Base-by-base conservation (phyloP, 345 rosid species). In the Bruguiera parviflora region DNA sequence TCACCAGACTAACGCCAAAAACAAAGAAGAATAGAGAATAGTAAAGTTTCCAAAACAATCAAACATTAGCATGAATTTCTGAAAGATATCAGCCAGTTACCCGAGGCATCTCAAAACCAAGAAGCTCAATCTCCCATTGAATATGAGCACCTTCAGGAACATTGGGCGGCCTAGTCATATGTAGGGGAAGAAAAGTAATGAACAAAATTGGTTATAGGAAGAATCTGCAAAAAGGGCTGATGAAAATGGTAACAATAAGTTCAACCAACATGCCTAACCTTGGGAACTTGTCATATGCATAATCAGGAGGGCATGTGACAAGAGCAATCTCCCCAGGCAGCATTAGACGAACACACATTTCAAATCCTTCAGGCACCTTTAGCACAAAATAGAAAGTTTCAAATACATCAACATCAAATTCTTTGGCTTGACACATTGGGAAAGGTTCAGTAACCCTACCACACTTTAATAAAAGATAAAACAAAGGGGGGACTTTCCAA, bases 301-400 rank as follows among this genome's bases (percentile, higher is more conserved):
- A 92, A 77, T 92, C 98, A 83, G 99, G 98, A 70, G 99, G 96
- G 70, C 97, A 92, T 53, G 92, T 88, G 80, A 90, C 96, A 55
- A 92, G 94, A 66, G 97, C 90, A 62, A 85, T 65, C 82, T 95
- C 99, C 75, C 89, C 99, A 21, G 98, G 96, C 49, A 95, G 80
- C 98, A 95, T 95, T 80, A 95, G 71, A 64, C 99, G 93, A 65
- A 93, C 94, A 79, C 88, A 88, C 97, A 90, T 92, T 82, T 95
- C 99, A 84, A 95, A 86, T 72, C 96, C 98, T 82, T 92, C 98
- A 61, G 99, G 98, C 53, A 92, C 98, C 99, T 95, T 67, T 47
- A 47, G 22, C 27, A 33, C 53, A 49, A 58, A 58, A 13, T 52
- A 33, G 18, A 43, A 39, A 69, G 25, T 13, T 53, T 55, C 16